Evolutionary conservation across 441 rosid genomes (phyloP).

Genomic region (Euphorbia corollata): DNA sequence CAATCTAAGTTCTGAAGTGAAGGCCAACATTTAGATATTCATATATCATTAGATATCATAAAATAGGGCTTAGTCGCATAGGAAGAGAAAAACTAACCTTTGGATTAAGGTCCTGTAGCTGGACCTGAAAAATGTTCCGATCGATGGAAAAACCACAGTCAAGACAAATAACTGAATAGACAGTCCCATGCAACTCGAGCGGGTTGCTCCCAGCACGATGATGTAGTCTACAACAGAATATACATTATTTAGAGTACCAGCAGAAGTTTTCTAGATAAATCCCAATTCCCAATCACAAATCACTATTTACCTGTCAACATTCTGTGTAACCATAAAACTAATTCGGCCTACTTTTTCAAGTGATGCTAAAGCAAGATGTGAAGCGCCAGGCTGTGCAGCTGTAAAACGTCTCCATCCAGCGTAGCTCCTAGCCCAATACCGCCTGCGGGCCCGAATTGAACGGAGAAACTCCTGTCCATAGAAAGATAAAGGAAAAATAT

Average conservation of each 20-base stretch:
- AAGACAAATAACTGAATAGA: slow-evolving; percentile 61
- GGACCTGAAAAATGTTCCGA: slow-evolving; percentile 61
- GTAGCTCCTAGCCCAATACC: slow-evolving; percentile 94
- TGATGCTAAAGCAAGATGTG: slow-evolving; percentile 69
- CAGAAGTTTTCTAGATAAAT: slow-evolving; percentile 11
- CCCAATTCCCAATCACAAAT: slow-evolving; percentile 1
- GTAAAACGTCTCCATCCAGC: slow-evolving; percentile 88
- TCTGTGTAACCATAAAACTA: slow-evolving; percentile 71
- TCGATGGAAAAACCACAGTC: slow-evolving; percentile 59
- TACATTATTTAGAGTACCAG: slow-evolving; percentile 11
- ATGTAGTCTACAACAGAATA: slow-evolving; percentile 48
- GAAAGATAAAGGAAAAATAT: slow-evolving; percentile 1
- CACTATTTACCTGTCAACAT: slow-evolving; percentile 65
- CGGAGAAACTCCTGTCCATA: slow-evolving; percentile 55
- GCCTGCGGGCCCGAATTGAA: slow-evolving; percentile 57
- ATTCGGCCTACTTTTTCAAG: slow-evolving; percentile 69
- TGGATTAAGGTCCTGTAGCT: slow-evolving; percentile 69
- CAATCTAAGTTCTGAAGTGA: not conserved
- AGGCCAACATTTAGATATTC: not conserved
- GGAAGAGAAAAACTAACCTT: slow-evolving; percentile 41
- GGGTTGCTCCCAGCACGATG: slow-evolving; percentile 88
- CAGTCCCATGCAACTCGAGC: slow-evolving; percentile 83
- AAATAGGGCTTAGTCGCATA: slow-evolving; percentile 1
- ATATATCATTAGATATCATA: not conserved
- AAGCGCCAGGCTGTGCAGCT: slow-evolving; percentile 64